A percentile compares a stretch with the other conserved stretches of the same genome.
Evolutionary conservation across 176 grass and related monocot species (phyloP).

Genomic region (Musa schizocarpa): DNA sequence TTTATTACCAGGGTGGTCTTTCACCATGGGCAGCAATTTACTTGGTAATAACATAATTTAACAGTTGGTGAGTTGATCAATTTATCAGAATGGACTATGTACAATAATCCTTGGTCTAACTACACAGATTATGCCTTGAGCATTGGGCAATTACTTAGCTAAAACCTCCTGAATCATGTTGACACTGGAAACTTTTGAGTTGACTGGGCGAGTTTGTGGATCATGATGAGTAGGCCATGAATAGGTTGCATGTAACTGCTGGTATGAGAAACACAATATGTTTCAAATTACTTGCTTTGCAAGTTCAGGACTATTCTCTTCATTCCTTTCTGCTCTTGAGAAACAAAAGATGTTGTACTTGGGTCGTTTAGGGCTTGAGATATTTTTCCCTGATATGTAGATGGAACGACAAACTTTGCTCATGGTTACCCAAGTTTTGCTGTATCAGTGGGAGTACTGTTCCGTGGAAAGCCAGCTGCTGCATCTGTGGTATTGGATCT

Average conservation of each 20-base stretch:
- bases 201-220: not conserved
- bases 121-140: no score
- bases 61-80: no score
- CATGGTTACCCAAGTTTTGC: slow-evolving; percentile 98
- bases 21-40: no score
- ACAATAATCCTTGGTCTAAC: no score
- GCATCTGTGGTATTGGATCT: slow-evolving; percentile 62
- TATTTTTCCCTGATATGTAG: slow-evolving; percentile 27
- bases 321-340: not conserved
- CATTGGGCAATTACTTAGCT: not conserved
- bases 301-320: not conserved
- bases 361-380: not conserved
- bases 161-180: not conserved
- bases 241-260: not conserved
- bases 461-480: slow-evolving; percentile 83
- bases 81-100: no score
- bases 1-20: no score
- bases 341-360: not conserved
- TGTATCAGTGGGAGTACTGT: slow-evolving; percentile 88
- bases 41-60: no score
- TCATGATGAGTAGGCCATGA: not conserved
- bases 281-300: not conserved
- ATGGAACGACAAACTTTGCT: slow-evolving; percentile 98
- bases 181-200: not conserved
- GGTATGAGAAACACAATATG: not conserved